These are phyloP conservation scores for Asterochloris sp. DNA, from an alignment of 139 green algal genomes.

Conservation along the genomic window DNA sequence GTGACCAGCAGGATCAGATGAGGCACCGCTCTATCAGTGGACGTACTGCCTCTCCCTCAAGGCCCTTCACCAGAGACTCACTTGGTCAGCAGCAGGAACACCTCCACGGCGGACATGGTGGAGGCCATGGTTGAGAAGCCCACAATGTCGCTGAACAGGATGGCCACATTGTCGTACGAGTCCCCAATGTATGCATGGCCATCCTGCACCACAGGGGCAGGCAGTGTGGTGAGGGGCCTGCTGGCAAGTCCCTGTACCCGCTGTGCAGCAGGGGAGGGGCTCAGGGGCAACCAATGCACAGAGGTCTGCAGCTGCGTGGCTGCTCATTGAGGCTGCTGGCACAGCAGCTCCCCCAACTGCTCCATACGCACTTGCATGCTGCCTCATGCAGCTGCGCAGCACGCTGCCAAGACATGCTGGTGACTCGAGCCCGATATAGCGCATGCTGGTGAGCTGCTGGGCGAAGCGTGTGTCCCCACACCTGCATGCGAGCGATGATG, in stretches of 20 bases:
- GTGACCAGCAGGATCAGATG: too few species aligned
- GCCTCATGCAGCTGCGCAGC: background rate
- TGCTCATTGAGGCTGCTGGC: too few species aligned
- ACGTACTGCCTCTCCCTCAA: too few species aligned
- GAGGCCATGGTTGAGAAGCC: slow-evolving; percentile 19
- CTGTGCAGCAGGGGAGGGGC: background rate
- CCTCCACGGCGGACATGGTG: slow-evolving; percentile 20
- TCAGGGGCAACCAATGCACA: background rate
- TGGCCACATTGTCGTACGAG: slow-evolving; percentile 12
- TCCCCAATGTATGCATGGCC: slow-evolving; percentile 21
- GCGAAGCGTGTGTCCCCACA: background rate
- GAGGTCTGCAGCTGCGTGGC: too few species aligned
- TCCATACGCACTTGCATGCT: too few species aligned
- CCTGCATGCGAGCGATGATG: slow-evolving; percentile 50
- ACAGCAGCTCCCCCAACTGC: too few species aligned
- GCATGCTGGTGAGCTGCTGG: background rate
- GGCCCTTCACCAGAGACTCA: background rate
- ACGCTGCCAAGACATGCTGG: background rate
- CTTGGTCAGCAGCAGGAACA: slow-evolving; percentile 23
- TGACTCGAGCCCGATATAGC: background rate
- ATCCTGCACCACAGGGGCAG: background rate
- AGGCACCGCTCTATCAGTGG: background rate
- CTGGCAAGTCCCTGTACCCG: background rate
- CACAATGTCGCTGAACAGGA: slow-evolving; percentile 26
- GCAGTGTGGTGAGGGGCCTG: background rate